phyloP scores from a whole-genome alignment of 2,329 filamentous ascomycete genomes.

The Lecanoromycetidae sp. region DNA sequence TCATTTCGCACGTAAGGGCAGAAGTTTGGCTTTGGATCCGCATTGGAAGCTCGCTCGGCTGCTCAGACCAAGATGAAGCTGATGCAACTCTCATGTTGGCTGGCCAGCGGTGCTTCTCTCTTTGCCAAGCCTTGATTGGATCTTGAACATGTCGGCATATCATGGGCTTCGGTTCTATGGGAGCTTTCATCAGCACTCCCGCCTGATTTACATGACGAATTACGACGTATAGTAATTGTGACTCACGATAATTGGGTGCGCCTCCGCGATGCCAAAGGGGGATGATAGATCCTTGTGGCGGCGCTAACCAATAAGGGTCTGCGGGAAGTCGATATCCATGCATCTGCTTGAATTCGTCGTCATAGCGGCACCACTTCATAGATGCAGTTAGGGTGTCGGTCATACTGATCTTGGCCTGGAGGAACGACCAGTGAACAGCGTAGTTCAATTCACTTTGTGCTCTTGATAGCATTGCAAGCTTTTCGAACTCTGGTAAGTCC shows the following conservation, averaged over 20 bases:
- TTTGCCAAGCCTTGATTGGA: slow-evolving; percentile 23
- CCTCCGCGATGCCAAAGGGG: slow-evolving; percentile 23
- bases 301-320: slow-evolving; percentile 21
- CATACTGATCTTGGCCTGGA: slow-evolving; percentile 20
- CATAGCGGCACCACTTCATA: slow-evolving; percentile 20
- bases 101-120: slow-evolving; percentile 6
- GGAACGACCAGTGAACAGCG: slow-evolving; percentile 21
- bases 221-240: too few species aligned
- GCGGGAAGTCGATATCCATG: slow-evolving; percentile 21
- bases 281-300: slow-evolving; percentile 23
- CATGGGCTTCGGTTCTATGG: slow-evolving; percentile 23
- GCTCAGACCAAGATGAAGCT: too few species aligned
- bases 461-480: slow-evolving; percentile 15
- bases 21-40: too few species aligned
- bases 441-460: slow-evolving; percentile 24
- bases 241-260: slow-evolving; percentile 22
- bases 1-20: too few species aligned
- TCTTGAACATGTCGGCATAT: slow-evolving; percentile 22
- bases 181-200: neutral
- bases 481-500: slow-evolving; percentile 21
- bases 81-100: too few species aligned
- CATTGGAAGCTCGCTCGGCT: too few species aligned
- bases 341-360: slow-evolving; percentile 20
- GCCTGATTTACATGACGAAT: too few species aligned
- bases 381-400: slow-evolving; percentile 22